Conservation (phyloP, 345 rosid species). For the Murraya koenigii region DNA sequence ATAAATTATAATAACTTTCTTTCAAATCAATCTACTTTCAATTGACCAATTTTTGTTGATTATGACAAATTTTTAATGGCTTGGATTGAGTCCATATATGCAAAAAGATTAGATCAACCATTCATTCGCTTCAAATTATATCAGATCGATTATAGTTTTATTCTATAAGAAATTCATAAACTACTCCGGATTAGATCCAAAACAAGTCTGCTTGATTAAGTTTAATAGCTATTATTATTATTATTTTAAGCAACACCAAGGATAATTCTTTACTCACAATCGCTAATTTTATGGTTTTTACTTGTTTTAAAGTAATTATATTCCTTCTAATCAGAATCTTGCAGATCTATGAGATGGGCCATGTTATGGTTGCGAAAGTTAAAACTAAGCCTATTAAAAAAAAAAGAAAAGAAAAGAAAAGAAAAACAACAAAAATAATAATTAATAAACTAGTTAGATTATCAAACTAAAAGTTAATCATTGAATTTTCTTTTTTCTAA, state of each 20-base stretch:
- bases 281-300: neutral
- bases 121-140: neutral
- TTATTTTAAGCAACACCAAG: too few species aligned
- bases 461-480: slow-evolving; percentile 4
- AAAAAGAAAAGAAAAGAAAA: neutral
- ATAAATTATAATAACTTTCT: too few species aligned
- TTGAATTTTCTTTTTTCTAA: slow-evolving; percentile 9
- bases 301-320: neutral
- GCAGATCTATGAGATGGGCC: neutral
- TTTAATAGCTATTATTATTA: too few species aligned
- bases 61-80: neutral
- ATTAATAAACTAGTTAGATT: neutral
- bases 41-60: neutral
- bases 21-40: neutral
- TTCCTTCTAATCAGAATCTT: neutral
- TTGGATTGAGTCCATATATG: neutral
- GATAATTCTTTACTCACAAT: neutral
- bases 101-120: neutral
- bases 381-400: slow-evolving; percentile 1
- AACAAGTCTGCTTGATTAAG: too few species aligned
- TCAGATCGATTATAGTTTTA: too few species aligned
- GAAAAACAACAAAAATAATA: too few species aligned
- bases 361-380: slow-evolving; percentile 5
- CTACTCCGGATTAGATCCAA: too few species aligned
- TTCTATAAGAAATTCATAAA: too few species aligned